Evolutionary conservation across 78 protist genomes (phyloP), one percentile per base, ranked within the genome.

Genomic region (Anaeramoeba flamelloides): DNA sequence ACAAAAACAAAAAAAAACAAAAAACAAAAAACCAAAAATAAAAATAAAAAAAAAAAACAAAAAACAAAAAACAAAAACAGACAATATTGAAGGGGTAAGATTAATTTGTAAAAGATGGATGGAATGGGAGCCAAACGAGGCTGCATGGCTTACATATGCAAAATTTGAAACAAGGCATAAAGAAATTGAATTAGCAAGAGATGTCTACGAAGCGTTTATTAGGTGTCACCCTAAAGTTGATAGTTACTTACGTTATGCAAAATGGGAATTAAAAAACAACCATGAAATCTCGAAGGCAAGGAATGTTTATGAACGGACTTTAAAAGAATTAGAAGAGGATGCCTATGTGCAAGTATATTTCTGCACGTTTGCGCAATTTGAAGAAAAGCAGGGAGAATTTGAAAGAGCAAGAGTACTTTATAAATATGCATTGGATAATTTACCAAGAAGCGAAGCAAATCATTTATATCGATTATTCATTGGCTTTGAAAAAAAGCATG

Each of bases 81-180:
- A n/a, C n/a, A n/a, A 93, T 80, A 41, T 86, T 32, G 87, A 91
- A 0, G 92, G 85, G 1, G 90, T 93, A 32, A 76, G 98, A 30
- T 82, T 86, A 1, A 75, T 96, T n/a, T 95, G 90, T 53, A 94
- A 94, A 65, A 85, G 98, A 34, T 97, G 99, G 99, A 92, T 94
- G 94, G 78, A 37, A 38, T 90, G 89, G 90, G 65, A 82, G 38
- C 97, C 97, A 22, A 86, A 76, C 2, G 89, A 85, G 78, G 83
- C 38, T 37, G 96, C 97, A n/a, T 96, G 98, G 98, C 4, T 78
- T 39, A 2, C 91, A 3, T 95, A 77, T 87, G 83, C 90, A 32
- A 85, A 90, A 36, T 83, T 96, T 64, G 98, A 95, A 86, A 33
- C 77, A 40, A 80, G 96, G 22, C 84, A 90, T 80, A 74, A 79